Evolutionary conservation across 2,329 filamentous ascomycete species (phyloP).

Genomic region (Ophiostoma tasmaniense): DNA sequence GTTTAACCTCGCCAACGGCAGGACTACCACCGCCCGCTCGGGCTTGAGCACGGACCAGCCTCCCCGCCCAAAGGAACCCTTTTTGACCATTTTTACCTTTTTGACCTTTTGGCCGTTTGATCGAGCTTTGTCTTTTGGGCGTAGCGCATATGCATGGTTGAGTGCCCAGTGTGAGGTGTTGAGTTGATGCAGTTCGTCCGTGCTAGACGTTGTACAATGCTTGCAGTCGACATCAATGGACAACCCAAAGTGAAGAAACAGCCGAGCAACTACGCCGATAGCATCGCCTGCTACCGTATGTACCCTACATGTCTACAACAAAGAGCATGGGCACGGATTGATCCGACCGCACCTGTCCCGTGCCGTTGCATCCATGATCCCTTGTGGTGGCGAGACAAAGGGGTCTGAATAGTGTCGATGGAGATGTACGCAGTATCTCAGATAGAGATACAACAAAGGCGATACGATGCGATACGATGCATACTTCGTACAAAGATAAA

Average conservation of each 20-base stretch:
- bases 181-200: background rate
- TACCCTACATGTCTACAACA: background rate
- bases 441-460: background rate
- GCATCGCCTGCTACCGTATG: too few species aligned
- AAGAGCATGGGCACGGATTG: background rate
- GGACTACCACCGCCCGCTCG: slow-evolving; percentile 4
- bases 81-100: background rate
- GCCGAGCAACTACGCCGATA: background rate
- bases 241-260: background rate
- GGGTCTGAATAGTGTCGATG: background rate
- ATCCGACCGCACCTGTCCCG: background rate
- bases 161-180: background rate
- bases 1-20: background rate
- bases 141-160: slow-evolving; percentile 3
- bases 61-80: background rate
- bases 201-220: background rate
- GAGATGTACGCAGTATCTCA: background rate
- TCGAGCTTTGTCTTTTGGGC: slow-evolving; percentile 4
- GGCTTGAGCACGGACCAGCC: slow-evolving; percentile 5
- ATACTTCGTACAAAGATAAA: background rate
- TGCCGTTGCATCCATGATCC: background rate
- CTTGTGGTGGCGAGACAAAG: background rate
- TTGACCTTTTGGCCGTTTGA: too few species aligned
- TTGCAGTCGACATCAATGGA: background rate
- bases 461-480: background rate